Percentiles rank a stretch among this genome's conserved stretches.
Conservation (phyloP, 1,284 basidiomycete species). For the Cutaneotrichosporon arboriforme region DNA sequence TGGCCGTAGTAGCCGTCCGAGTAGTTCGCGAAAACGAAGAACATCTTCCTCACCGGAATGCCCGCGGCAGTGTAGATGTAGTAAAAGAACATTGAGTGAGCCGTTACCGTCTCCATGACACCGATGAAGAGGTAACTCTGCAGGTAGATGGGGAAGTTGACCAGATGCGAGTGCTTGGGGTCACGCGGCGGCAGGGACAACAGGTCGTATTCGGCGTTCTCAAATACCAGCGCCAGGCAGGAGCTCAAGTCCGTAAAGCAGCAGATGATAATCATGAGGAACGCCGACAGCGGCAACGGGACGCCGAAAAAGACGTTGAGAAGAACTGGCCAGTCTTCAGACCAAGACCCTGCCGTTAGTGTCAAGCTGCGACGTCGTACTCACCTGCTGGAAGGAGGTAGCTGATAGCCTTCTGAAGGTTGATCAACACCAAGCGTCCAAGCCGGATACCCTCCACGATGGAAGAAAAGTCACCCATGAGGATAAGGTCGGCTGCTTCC, state of each 20-base stretch:
- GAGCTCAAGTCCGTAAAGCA: slow-evolving; percentile 53
- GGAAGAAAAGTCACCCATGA: slow-evolving; percentile 46
- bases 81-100: slow-evolving; percentile 52
- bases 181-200: slow-evolving; percentile 62
- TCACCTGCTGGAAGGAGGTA: slow-evolving; percentile 46
- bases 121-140: slow-evolving; percentile 65
- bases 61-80: slow-evolving; percentile 53
- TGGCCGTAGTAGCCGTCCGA: slow-evolving; percentile 25
- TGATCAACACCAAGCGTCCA: slow-evolving; percentile 64
- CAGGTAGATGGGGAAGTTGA: slow-evolving; percentile 53
- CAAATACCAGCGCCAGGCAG: slow-evolving; percentile 56
- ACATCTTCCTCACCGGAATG: slow-evolving; percentile 56
- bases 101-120: slow-evolving; percentile 54
- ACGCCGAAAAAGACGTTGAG: slow-evolving; percentile 53
- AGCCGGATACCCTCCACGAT: slow-evolving; percentile 52
- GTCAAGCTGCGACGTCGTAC: no score
- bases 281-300: slow-evolving; percentile 54
- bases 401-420: slow-evolving; percentile 55
- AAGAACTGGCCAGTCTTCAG: slow-evolving; percentile 65
- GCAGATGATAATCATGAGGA: slow-evolving; percentile 48
- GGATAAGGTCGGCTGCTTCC: slow-evolving; percentile 48
- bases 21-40: slow-evolving; percentile 53
- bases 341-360: slow-evolving; percentile 49
- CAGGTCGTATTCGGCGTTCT: slow-evolving; percentile 56
- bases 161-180: slow-evolving; percentile 52